Percentiles rank a stretch among this genome's conserved stretches.
phyloP scores from a whole-genome alignment of 2,329 filamentous ascomycete species.

The Monosporascus sp. region DNA sequence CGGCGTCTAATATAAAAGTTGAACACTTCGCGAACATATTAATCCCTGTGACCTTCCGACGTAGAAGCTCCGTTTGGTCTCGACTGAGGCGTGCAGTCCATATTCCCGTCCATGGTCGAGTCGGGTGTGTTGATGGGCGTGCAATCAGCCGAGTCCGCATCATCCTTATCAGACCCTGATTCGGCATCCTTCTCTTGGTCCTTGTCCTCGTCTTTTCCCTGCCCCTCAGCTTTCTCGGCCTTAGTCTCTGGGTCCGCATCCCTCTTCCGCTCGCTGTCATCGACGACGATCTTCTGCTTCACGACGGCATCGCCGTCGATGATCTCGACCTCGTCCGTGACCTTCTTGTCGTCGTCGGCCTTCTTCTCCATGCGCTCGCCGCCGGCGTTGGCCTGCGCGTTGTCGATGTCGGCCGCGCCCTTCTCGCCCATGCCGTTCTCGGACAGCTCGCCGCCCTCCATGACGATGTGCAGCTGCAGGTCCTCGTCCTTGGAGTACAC shows the following conservation, averaged over 20 bases:
- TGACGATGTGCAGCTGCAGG: constrained; percentile 48
- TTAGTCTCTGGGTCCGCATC: constrained; percentile 2
- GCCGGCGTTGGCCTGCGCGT: constrained; percentile 50
- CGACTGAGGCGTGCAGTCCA: constrained; percentile 18
- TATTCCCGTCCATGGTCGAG: constrained; percentile 13
- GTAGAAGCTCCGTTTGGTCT: not conserved
- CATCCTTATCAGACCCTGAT: constrained; percentile 18
- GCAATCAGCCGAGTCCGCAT: constrained; percentile 22
- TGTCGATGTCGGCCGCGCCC: constrained; percentile 49
- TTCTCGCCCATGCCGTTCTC: constrained; percentile 54
- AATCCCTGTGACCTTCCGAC: not conserved
- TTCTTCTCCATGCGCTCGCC: constrained; percentile 35
- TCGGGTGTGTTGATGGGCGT: constrained; percentile 21
- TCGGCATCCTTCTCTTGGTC: constrained; percentile 4
- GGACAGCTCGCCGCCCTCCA: constrained; percentile 48
- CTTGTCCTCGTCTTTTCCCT: constrained; percentile 2
- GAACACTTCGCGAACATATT: no score
- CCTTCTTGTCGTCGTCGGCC: constrained; percentile 13
- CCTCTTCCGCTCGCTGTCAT: constrained; percentile 15
- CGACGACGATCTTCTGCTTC: constrained; percentile 28
- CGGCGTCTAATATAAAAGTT: not conserved
- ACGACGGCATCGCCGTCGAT: constrained; percentile 21
- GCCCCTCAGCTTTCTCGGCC: constrained; percentile 3
- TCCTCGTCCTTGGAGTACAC: constrained; percentile 41
- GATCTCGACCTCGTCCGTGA: constrained; percentile 26